Evolutionary conservation across 768 basidiomycete species (phyloP).

Genomic region (Lactarius deliciosus): DNA sequence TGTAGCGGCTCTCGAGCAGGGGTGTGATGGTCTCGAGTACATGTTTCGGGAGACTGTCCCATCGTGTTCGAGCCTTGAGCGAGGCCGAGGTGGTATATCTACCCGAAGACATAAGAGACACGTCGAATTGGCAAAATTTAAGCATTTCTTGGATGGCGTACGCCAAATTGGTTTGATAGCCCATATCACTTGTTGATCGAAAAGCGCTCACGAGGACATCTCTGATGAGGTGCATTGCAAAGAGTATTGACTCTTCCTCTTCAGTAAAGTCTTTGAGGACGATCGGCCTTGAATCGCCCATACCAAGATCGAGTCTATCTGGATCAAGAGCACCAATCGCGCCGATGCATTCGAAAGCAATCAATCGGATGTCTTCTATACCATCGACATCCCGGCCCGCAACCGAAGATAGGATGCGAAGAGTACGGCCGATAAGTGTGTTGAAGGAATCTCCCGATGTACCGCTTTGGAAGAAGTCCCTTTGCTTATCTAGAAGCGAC

Average conservation of each 20-base stretch:
- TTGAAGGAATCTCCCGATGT: slow-evolving; percentile 89
- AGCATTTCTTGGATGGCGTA: slow-evolving; percentile 91
- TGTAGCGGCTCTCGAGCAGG: slow-evolving; percentile 64
- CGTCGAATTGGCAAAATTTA: slow-evolving; percentile 81
- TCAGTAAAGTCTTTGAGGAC: slow-evolving; percentile 80
- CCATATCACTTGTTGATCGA: slow-evolving; percentile 90
- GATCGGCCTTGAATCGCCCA: slow-evolving; percentile 61
- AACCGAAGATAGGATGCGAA: slow-evolving; percentile 63
- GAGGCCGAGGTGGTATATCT: slow-evolving; percentile 49
- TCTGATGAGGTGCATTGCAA: slow-evolving; percentile 83
- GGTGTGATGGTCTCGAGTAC: slow-evolving; percentile 86
- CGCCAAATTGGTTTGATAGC: slow-evolving; percentile 85
- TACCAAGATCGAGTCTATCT: slow-evolving; percentile 75
- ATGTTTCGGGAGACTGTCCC: slow-evolving; percentile 78
- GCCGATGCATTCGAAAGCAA: slow-evolving; percentile 89
- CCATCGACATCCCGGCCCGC: slow-evolving; percentile 80
- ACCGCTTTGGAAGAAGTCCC: slow-evolving; percentile 55
- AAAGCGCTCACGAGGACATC: slow-evolving; percentile 88
- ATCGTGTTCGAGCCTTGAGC: slow-evolving; percentile 67
- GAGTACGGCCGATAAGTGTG: slow-evolving; percentile 63
- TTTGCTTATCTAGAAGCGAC: slow-evolving; percentile 52
- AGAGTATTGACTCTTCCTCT: slow-evolving; percentile 68
- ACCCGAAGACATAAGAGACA: slow-evolving; percentile 62
- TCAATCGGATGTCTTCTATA: slow-evolving; percentile 59
- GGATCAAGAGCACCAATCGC: slow-evolving; percentile 93